Conservation (phyloP, 805 yeast species). For the Vanderwaltozyma tropicalis region DNA sequence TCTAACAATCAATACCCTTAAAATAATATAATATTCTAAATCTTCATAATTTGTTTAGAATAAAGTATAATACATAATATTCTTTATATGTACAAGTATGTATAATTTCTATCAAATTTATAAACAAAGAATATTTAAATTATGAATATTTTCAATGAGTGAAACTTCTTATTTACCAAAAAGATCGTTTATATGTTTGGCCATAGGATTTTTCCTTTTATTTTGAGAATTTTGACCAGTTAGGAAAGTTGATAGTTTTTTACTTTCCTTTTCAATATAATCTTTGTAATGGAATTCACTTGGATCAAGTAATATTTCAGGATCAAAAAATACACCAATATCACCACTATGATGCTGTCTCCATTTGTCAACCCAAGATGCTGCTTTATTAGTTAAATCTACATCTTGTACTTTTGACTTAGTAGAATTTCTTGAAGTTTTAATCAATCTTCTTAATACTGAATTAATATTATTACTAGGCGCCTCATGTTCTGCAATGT, state of each 20-base stretch:
- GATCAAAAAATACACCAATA: constrained; percentile 24
- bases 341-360: constrained; percentile 46
- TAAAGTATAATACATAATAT: too few species aligned
- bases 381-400: constrained; percentile 53
- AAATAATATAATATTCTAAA: too few species aligned
- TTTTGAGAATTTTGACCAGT: neutral
- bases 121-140: too few species aligned
- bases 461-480: constrained; percentile 68
- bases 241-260: neutral
- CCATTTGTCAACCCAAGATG: constrained; percentile 53
- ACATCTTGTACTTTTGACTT: constrained; percentile 25
- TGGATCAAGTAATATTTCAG: constrained; percentile 13
- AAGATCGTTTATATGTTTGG: neutral
- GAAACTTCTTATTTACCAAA: neutral
- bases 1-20: too few species aligned
- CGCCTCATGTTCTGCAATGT: constrained; percentile 15
- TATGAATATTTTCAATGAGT: neutral
- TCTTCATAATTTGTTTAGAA: too few species aligned
- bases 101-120: too few species aligned
- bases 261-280: constrained; percentile 4
- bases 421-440: constrained; percentile 26
- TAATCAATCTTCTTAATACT: constrained; percentile 38
- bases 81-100: too few species aligned
- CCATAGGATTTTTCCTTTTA: neutral
- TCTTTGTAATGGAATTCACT: constrained; percentile 13